phyloP scores from a whole-genome alignment of 495 filamentous ascomycete genomes.

The Hyaloscypha hepaticicola region DNA sequence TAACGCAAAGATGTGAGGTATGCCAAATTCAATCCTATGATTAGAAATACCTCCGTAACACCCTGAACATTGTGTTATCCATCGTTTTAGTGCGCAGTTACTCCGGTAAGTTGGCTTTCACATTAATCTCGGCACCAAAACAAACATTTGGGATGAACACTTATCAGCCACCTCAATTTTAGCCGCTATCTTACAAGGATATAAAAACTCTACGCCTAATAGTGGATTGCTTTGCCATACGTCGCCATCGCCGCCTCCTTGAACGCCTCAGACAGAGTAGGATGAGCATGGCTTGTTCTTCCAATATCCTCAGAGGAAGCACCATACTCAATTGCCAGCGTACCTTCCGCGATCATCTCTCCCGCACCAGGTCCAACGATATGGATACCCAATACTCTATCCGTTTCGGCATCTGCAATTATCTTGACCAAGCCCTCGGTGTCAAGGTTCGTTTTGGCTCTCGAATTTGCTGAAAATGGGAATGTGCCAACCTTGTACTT shows the following conservation, averaged over 20 bases:
- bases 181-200: conserved; percentile 23
- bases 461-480: conserved; percentile 95
- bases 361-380: conserved; percentile 95
- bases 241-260: conserved; percentile 99
- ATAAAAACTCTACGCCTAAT: conserved; percentile 52
- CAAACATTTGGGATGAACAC: neutral
- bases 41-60: too few species aligned
- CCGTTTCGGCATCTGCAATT: conserved; percentile 92
- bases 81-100: too few species aligned
- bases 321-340: conserved; percentile 93
- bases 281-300: conserved; percentile 95
- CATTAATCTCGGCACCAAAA: too few species aligned
- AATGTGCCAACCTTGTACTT: conserved; percentile 91
- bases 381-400: conserved; percentile 91
- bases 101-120: too few species aligned
- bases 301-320: conserved; percentile 93
- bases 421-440: conserved; percentile 98
- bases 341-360: conserved; percentile 99
- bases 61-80: too few species aligned
- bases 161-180: conserved; percentile 2
- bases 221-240: conserved; percentile 95
- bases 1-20: too few species aligned
- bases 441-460: conserved; percentile 98
- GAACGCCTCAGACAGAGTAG: conserved; percentile 89
- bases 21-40: too few species aligned